Base-by-base conservation (phyloP, 2,329 filamentous ascomycete species). In the Xylariaceae sp. region DNA sequence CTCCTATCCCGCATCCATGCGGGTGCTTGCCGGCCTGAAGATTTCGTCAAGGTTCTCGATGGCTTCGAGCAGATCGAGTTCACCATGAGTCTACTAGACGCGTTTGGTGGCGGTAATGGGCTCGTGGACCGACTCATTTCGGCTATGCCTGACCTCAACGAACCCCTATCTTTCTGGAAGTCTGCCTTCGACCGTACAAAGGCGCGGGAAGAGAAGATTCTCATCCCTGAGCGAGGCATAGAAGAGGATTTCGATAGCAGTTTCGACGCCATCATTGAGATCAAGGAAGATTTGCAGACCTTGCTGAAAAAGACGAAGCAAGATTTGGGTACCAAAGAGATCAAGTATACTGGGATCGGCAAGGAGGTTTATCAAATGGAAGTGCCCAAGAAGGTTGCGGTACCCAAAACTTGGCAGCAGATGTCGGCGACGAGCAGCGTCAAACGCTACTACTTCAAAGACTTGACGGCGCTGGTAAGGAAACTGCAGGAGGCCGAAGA, bases 1-100 rank as follows among this genome's bases (percentile, higher is more conserved):
- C 79, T 97, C 41, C 95, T 97, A 47, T 99, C 94, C 22, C 86
- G 94, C 9, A 87, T 99, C 11, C 94, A 99, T 62, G 94, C 94
- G 1, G 89, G 89, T 1, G 83, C 83, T n/a, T 96, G 91, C 72
- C 89, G 85, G 63, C 82, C 90, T 0, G 88, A 94, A 49, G 94
- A 99, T 65, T 99, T 99, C 66, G 83, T 97, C 41, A 87, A 85
- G 42, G 92, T 97, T 0, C 76, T 99, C 0, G 91, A 97, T 67
- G 94, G 94, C 0, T 99, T 96, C 60, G 94, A 97, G 72, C 92
- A 96, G 69, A 97, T 99, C 41, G 90, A 96, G 55, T 94, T 96
- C 66, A 95, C 91, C 1, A 89, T 96, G 78, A 81, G 83, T 45
- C 77, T 97, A 18, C 78, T 97, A 1, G 77, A 80, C 42, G 78